Evolutionary conservation across 345 rosid species (phyloP).

Genomic region (Anacardium occidentale): DNA sequence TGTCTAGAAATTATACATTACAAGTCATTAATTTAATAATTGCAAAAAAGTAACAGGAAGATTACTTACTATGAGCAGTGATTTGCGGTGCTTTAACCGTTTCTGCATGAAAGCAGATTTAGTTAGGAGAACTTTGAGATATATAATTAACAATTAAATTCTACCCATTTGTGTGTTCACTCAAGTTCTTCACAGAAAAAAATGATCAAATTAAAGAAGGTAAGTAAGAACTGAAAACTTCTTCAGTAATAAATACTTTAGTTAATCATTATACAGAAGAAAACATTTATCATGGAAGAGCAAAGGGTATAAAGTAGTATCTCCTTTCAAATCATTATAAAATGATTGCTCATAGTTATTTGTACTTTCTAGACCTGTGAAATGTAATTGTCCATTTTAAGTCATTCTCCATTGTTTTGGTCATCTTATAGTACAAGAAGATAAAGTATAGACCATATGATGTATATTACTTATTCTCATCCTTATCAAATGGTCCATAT

Average conservation of each 20-base stretch:
- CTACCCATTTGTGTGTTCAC: background rate
- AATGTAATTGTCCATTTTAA: background rate
- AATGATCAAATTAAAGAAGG: background rate
- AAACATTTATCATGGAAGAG: background rate
- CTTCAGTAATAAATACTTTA: background rate
- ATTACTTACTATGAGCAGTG: conserved; percentile 73
- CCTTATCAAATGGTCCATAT: too few species aligned
- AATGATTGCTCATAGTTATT: conserved; percentile 1
- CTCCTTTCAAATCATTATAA: background rate
- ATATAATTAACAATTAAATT: background rate
- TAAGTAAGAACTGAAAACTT: background rate
- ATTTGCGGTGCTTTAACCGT: conserved; percentile 68
- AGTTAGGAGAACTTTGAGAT: conserved; percentile 17
- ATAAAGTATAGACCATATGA: too few species aligned
- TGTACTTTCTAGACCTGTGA: background rate
- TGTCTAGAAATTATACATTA: background rate
- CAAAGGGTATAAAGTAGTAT: background rate
- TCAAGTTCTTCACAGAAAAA: background rate
- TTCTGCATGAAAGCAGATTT: conserved; percentile 50
- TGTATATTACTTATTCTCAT: too few species aligned
- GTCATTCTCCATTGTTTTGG: background rate
- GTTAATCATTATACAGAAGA: background rate
- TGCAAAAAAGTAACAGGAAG: conserved; percentile 1
- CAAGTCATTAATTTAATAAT: background rate
- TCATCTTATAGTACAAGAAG: too few species aligned